These are phyloP conservation scores for Escovopsis sp. DNA, from an alignment of 2,329 filamentous ascomycete genomes.

Conservation along the genomic window DNA sequence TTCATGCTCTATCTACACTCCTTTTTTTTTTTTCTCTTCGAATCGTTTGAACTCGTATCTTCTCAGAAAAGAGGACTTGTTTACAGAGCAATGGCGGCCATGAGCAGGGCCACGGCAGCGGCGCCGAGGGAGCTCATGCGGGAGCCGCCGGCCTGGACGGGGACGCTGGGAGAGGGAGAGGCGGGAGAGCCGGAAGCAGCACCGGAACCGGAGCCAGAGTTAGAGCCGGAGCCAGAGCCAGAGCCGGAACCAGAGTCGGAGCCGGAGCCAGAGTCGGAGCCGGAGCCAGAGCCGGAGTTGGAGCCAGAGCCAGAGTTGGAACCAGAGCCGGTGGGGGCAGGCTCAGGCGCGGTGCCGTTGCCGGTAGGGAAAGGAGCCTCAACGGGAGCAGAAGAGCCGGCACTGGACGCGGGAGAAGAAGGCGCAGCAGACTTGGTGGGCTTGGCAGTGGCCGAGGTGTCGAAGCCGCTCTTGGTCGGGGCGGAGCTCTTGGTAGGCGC, in stretches of 20 bases:
- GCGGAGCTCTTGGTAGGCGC: conserved; percentile 2
- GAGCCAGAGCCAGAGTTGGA: conserved; percentile 11
- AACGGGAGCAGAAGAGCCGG: conserved; percentile 9
- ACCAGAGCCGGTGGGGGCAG: conserved; percentile 3
- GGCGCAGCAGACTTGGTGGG: conserved; percentile 8
- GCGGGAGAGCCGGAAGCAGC: conserved; percentile 8
- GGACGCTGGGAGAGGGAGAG: not conserved
- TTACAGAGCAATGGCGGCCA: conserved; percentile 19
- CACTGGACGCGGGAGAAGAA: conserved; percentile 11
- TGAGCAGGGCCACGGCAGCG: conserved; percentile 15
- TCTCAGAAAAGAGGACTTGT: not conserved
- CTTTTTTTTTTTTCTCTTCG: too few species aligned
- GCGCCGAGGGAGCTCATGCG: conserved; percentile 18
- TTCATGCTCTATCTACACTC: too few species aligned
- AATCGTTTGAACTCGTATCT: too few species aligned
- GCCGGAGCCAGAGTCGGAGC: conserved; percentile 5
- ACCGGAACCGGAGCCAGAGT: conserved; percentile 7
- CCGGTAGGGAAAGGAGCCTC: conserved; percentile 10
- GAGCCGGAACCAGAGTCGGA: conserved; percentile 1
- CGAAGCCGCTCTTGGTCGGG: too few species aligned
- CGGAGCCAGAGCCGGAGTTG: conserved; percentile 11
- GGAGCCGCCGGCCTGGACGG: conserved; percentile 7
- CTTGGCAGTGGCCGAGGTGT: conserved; percentile 5
- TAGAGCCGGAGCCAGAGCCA: conserved; percentile 4
- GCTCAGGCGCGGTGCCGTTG: not conserved